Conservation (phyloP, 306 rosid genomes). For the Sindora glabra region DNA sequence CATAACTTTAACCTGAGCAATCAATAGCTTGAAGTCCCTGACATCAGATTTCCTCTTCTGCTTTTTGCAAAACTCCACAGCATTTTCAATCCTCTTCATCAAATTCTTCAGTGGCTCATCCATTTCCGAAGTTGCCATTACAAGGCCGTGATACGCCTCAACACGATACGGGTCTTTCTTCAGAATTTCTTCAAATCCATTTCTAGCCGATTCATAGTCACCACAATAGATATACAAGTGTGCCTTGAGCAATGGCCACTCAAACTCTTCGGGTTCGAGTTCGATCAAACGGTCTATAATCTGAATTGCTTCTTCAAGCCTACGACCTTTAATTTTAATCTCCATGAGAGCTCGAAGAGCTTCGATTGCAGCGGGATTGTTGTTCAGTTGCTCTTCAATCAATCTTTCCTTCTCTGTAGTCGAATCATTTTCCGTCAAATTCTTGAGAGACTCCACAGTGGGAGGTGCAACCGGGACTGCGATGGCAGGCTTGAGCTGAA, state of each 20-base stretch:
- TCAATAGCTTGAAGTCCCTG: conserved; percentile 80
- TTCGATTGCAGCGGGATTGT: conserved; percentile 26
- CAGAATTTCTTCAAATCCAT: conserved; percentile 46
- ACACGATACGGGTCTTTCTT: too few relatives aligned
- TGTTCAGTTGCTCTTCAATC: conserved; percentile 30
- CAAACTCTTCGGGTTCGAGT: conserved; percentile 61
- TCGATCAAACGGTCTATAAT: conserved; percentile 44
- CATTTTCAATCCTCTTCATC: conserved; percentile 44
- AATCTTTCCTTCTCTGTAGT: conserved; percentile 29
- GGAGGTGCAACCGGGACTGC: conserved; percentile 48
- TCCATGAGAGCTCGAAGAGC: conserved; percentile 54
- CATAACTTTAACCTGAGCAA: conserved; percentile 72
- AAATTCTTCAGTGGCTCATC: conserved; percentile 23
- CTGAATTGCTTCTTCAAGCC: conserved; percentile 47
- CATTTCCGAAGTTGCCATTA: conserved; percentile 7
- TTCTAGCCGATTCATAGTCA: conserved; percentile 36
- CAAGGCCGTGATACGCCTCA: too few relatives aligned
- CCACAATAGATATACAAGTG: conserved; percentile 42
- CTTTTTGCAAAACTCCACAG: conserved; percentile 38
- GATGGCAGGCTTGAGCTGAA: conserved; percentile 40
- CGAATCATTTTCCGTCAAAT: conserved; percentile 1
- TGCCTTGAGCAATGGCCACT: conserved; percentile 66
- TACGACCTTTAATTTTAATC: conserved; percentile 33
- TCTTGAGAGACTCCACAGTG: conserved; percentile 15
- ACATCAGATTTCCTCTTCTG: conserved; percentile 38